phyloP scores from a whole-genome alignment of 129 eudicot genomes.

The Centrapalus pauciflorus region DNA sequence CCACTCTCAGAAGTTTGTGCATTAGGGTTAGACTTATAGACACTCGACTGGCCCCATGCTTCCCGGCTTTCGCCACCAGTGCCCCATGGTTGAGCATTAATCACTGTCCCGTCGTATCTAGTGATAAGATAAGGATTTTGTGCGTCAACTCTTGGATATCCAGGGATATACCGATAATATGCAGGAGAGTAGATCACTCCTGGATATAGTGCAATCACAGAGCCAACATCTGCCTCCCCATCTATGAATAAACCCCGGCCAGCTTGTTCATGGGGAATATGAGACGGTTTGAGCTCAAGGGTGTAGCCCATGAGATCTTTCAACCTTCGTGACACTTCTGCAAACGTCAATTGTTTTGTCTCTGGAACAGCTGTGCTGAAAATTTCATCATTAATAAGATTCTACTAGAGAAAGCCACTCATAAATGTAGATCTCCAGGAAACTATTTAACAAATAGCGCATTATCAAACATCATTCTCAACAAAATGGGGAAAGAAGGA shows the following conservation, averaged over 20 bases:
- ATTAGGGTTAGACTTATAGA: slow-evolving; percentile 16
- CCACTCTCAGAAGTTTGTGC: slow-evolving; percentile 39
- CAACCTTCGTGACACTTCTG: slow-evolving; percentile 47
- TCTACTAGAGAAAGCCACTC: neutral
- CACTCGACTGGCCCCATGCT: slow-evolving; percentile 56
- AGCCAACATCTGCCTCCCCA: slow-evolving; percentile 86
- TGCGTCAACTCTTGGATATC: slow-evolving; percentile 80
- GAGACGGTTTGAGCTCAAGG: slow-evolving; percentile 68
- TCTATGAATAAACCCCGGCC: slow-evolving; percentile 79
- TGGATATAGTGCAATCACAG: slow-evolving; percentile 86
- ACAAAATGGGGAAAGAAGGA: no score
- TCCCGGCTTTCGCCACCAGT: slow-evolving; percentile 64
- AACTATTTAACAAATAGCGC: neutral
- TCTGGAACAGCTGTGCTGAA: slow-evolving; percentile 58
- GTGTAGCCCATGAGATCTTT: slow-evolving; percentile 80
- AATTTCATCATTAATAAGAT: slow-evolving; percentile 34
- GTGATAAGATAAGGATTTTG: slow-evolving; percentile 83
- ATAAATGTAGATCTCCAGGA: neutral
- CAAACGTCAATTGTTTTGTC: slow-evolving; percentile 62
- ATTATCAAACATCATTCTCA: neutral
- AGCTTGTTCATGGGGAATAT: slow-evolving; percentile 80
- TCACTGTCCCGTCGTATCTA: slow-evolving; percentile 84
- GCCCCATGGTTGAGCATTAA: slow-evolving; percentile 96
- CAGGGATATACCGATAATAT: slow-evolving; percentile 85
- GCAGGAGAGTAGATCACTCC: slow-evolving; percentile 95